Percentiles rank a stretch among this genome's conserved stretches.
Conservation (phyloP, 1,139 yeast species). For the Yamadazyma jaroonii region DNA sequence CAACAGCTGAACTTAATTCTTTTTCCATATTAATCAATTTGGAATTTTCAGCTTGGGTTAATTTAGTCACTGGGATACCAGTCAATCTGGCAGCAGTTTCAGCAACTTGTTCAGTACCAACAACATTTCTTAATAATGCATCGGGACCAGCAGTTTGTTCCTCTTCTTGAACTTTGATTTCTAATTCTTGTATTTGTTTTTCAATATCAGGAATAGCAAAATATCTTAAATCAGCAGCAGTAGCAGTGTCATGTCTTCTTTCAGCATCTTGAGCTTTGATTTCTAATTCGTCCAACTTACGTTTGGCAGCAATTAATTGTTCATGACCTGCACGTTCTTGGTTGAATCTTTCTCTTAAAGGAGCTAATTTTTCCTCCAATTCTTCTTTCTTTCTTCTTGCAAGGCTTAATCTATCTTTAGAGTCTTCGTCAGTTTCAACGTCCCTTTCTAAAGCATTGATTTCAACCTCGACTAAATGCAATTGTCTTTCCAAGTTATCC, state of each 20-base stretch:
- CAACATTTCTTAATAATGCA: slow-evolving; percentile 79
- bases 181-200: slow-evolving; percentile 72
- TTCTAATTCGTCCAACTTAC: slow-evolving; percentile 88
- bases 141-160: slow-evolving; percentile 56
- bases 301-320: slow-evolving; percentile 81
- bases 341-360: slow-evolving; percentile 79
- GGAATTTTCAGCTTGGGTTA: slow-evolving; percentile 92
- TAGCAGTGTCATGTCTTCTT: slow-evolving; percentile 90
- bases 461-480: slow-evolving; percentile 89
- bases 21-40: slow-evolving; percentile 94
- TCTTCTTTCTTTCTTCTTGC: slow-evolving; percentile 82
- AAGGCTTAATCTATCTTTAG: slow-evolving; percentile 77
- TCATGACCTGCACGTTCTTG: slow-evolving; percentile 93
- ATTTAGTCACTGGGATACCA: slow-evolving; percentile 97
- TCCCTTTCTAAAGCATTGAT: slow-evolving; percentile 97
- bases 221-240: slow-evolving; percentile 94
- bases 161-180: slow-evolving; percentile 72
- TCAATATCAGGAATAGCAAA: slow-evolving; percentile 95
- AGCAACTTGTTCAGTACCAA: slow-evolving; percentile 88
- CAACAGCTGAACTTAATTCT: slow-evolving; percentile 77
- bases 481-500: slow-evolving; percentile 88
- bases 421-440: slow-evolving; percentile 80
- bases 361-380: slow-evolving; percentile 79
- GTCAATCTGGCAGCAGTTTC: slow-evolving; percentile 97
- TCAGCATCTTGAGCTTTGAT: slow-evolving; percentile 94